Percentiles rank a stretch among this genome's conserved stretches.
Evolutionary conservation across 805 yeast genomes (phyloP).

Genomic region (Barnettozyma vustinii): DNA sequence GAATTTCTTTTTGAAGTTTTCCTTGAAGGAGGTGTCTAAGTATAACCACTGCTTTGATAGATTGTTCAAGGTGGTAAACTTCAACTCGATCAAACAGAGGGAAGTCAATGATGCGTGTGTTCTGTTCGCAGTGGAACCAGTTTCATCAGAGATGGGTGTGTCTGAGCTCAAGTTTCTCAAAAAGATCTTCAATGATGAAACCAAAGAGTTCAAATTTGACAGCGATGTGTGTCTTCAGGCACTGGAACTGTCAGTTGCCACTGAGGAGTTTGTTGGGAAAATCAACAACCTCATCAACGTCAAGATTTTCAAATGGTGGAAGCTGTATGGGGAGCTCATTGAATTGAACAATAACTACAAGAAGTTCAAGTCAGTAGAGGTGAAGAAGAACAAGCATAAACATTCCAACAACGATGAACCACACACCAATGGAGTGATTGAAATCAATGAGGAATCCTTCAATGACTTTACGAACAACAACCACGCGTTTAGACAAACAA

Average conservation of each 20-base stretch:
- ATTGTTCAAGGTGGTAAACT: constrained; percentile 33
- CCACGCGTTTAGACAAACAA: constrained; percentile 13
- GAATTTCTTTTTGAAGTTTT: constrained; percentile 42
- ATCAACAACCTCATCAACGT: constrained; percentile 29
- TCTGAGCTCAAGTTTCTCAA: constrained; percentile 20
- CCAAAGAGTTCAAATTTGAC: constrained; percentile 21
- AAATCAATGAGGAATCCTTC: constrained; percentile 22
- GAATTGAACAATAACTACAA: constrained; percentile 30
- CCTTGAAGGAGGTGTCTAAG: constrained; percentile 36
- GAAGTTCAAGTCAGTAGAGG: constrained; percentile 22
- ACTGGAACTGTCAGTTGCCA: constrained; percentile 17
- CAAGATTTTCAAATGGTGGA: constrained; percentile 42
- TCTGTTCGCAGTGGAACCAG: constrained; percentile 6
- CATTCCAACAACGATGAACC: constrained; percentile 7
- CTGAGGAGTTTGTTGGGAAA: constrained; percentile 25
- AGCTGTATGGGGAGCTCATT: constrained; percentile 35
- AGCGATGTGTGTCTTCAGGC: constrained; percentile 15
- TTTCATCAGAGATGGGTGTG: neutral
- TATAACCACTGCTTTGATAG: constrained; percentile 28
- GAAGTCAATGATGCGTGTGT: constrained; percentile 18
- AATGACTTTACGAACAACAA: constrained; percentile 19
- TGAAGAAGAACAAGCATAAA: constrained; percentile 10
- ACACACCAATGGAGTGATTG: constrained; percentile 18
- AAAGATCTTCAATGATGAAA: constrained; percentile 7
- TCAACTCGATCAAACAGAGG: constrained; percentile 20